These are phyloP conservation scores for Ilyonectria destructans DNA, from an alignment of 2,329 filamentous ascomycete genomes.

Conservation along the genomic window DNA sequence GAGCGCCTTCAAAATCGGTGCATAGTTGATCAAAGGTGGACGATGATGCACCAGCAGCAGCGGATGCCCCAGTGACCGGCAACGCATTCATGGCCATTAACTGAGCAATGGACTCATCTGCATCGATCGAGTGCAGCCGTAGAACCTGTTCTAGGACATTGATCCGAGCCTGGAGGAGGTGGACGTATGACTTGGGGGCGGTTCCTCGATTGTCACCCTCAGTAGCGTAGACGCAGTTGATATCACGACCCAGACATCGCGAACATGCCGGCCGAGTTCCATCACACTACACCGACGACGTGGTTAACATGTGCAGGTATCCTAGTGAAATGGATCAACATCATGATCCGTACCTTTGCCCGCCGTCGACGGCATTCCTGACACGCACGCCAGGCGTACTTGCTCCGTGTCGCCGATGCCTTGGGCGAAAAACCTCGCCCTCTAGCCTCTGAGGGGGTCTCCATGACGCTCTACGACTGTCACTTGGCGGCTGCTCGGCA, in stretches of 20 bases:
- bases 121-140: slow-evolving; percentile 13
- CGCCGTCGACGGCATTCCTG: slow-evolving; percentile 56
- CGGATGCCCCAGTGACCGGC: neutral
- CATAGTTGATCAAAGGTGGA: neutral
- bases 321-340: too few species aligned
- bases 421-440: neutral
- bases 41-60: neutral
- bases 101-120: neutral
- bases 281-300: slow-evolving; percentile 4
- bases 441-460: neutral
- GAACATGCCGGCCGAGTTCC: slow-evolving; percentile 5
- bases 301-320: neutral
- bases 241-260: slow-evolving; percentile 48
- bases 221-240: slow-evolving; percentile 45
- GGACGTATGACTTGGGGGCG: slow-evolving; percentile 1
- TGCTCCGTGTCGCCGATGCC: slow-evolving; percentile 6
- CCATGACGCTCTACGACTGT: neutral
- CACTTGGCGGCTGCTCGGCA: too few species aligned
- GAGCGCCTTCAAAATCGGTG: slow-evolving; percentile 42
- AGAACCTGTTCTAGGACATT: slow-evolving; percentile 7
- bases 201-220: neutral
- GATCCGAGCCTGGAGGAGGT: slow-evolving; percentile 12
- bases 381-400: slow-evolving; percentile 51
- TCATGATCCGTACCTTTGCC: slow-evolving; percentile 50
- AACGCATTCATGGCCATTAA: neutral